Evolutionary conservation across 129 eudicot genomes (phyloP).

Genomic region (Cynara cardunculus): DNA sequence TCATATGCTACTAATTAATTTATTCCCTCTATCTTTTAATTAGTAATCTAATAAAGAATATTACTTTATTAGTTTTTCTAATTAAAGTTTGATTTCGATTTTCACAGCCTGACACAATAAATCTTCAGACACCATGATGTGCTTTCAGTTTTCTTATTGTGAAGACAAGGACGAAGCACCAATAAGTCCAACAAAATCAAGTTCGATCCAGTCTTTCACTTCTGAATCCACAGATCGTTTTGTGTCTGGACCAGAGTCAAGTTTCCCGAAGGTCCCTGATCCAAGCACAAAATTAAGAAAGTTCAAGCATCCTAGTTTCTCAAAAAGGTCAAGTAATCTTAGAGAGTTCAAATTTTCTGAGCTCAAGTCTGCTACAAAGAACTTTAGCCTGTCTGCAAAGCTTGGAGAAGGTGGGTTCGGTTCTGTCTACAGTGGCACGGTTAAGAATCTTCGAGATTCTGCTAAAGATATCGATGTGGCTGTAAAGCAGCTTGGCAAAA

Average conservation of each 20-base stretch:
- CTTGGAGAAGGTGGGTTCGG: conserved; percentile 99
- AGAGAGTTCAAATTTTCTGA: conserved; percentile 68
- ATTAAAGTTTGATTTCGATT: conserved; percentile 4
- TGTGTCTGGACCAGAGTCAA: conserved; percentile 55
- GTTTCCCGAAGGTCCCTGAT: conserved; percentile 47
- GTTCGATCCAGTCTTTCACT: conserved; percentile 36
- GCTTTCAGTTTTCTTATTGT: conserved; percentile 49
- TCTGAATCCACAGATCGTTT: conserved; percentile 50
- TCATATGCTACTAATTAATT: not conserved
- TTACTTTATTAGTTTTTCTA: not conserved
- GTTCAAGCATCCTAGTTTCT: conserved; percentile 43
- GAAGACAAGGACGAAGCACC: conserved; percentile 55
- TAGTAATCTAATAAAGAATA: not conserved
- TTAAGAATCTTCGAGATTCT: conserved; percentile 52
- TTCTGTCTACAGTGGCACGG: conserved; percentile 61
- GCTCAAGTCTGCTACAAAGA: conserved; percentile 67
- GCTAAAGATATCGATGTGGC: conserved; percentile 57
- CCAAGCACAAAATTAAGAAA: conserved; percentile 50
- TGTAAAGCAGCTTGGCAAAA: conserved; percentile 78
- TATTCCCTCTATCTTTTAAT: not conserved
- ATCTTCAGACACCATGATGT: conserved; percentile 46
- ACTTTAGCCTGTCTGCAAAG: conserved; percentile 61
- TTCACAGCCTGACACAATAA: conserved; percentile 6
- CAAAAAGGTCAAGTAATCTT: conserved; percentile 62
- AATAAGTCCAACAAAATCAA: conserved; percentile 26